phyloP scores from a whole-genome alignment of 2,329 filamentous ascomycete species.

The Magnaporthiopsis rhizophila region DNA sequence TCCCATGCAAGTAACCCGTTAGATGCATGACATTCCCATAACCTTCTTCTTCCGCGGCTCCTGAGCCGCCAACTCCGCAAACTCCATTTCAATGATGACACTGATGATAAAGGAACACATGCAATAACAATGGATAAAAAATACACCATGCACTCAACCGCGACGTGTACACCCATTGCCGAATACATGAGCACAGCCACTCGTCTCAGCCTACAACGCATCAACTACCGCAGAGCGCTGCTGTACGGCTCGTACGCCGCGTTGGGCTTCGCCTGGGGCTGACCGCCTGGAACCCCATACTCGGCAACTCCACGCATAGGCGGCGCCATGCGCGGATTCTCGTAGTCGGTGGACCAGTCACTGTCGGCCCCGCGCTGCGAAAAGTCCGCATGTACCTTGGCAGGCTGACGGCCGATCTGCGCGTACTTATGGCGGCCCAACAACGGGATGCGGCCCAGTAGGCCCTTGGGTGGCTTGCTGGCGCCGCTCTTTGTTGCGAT shows the following conservation, averaged over 20 bases:
- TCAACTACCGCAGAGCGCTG: neutral
- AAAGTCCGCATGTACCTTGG: constrained; percentile 9
- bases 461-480: neutral
- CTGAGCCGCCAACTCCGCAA: neutral
- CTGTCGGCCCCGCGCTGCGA: constrained; percentile 4
- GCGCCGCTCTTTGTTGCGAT: neutral
- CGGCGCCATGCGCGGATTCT: neutral
- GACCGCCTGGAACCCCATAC: neutral
- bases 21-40: neutral
- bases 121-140: neutral
- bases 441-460: constrained; percentile 18
- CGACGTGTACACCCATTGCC: neutral
- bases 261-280: neutral
- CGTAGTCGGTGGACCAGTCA: constrained; percentile 7
- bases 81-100: neutral
- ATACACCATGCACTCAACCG: neutral
- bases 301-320: neutral
- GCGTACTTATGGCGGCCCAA: constrained; percentile 22
- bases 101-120: neutral
- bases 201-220: neutral
- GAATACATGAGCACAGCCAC: neutral
- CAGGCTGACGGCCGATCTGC: constrained; percentile 21
- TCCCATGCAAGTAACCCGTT: neutral
- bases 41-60: neutral
- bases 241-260: constrained; percentile 8